These are phyloP conservation scores for Lagenaria siceraria DNA, from an alignment of 306 rosid species.

Conservation along the genomic window DNA sequence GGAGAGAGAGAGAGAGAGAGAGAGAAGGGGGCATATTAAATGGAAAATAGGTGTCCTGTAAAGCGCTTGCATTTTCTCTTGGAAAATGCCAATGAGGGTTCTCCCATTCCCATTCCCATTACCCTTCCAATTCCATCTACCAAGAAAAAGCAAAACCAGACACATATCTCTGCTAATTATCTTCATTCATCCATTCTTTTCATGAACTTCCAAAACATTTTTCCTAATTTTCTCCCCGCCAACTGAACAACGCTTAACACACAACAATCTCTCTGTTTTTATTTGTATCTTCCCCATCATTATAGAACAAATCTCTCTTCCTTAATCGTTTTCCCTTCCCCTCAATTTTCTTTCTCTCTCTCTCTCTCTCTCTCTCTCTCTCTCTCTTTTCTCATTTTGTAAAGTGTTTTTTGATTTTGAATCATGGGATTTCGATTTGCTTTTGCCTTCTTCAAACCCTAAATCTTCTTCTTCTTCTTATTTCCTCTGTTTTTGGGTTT, in stretches of 20 bases:
- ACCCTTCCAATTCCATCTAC: too few species aligned
- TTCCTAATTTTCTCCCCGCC: neutral
- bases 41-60: slow-evolving; percentile 5
- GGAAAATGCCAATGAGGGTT: slow-evolving; percentile 18
- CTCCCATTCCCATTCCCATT: slow-evolving; percentile 18
- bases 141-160: slow-evolving; percentile 8
- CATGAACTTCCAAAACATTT: slow-evolving; percentile 26
- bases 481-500: neutral
- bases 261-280: neutral
- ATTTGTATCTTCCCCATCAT: neutral
- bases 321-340: neutral
- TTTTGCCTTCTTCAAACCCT: neutral
- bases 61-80: slow-evolving; percentile 23
- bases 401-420: neutral
- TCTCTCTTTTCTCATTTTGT: neutral
- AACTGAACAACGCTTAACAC: too few species aligned
- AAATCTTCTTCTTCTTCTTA: neutral
- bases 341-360: neutral
- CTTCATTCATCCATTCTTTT: slow-evolving; percentile 14
- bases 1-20: neutral
- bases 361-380: neutral
- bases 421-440: neutral
- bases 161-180: neutral
- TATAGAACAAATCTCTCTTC: neutral
- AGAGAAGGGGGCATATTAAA: neutral